phyloP scores from a whole-genome alignment of 225 moss, liverwort and hornwort genomes.

The Pleurozium schreberi region DNA sequence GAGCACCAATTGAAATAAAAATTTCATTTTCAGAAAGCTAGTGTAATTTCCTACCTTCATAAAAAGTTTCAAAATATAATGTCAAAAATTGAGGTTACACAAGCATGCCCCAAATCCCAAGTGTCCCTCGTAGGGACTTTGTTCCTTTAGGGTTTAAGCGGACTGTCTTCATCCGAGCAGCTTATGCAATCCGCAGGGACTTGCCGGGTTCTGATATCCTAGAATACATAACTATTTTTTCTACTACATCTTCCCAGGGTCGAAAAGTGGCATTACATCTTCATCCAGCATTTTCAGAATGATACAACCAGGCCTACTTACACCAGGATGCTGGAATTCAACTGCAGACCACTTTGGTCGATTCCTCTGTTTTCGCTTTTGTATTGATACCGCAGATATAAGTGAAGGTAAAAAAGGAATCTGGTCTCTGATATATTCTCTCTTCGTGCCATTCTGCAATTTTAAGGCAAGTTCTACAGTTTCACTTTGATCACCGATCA shows the following conservation, averaged over 20 bases:
- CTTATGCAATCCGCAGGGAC: neutral
- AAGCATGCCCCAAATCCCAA: no score
- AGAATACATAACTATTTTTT: neutral
- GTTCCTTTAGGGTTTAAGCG: no score
- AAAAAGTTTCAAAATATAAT: no score
- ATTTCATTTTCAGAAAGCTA: no score
- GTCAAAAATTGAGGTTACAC: no score
- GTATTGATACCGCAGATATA: neutral
- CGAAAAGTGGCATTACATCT: neutral
- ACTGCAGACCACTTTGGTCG: neutral
- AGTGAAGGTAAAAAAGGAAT: neutral
- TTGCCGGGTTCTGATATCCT: neutral
- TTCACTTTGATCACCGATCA: neutral
- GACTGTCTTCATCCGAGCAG: neutral
- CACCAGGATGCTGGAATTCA: neutral
- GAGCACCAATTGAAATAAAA: no score
- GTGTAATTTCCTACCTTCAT: no score
- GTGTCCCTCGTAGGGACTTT: no score
- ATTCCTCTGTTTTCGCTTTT: neutral
- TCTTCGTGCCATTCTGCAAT: neutral
- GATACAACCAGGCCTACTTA: neutral
- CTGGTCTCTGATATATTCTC: neutral
- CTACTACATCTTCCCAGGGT: neutral
- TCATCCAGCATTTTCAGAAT: neutral
- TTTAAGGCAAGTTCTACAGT: neutral